Conservation (phyloP, 139 green algal genomes). For the Chlorella sp. region DNA sequence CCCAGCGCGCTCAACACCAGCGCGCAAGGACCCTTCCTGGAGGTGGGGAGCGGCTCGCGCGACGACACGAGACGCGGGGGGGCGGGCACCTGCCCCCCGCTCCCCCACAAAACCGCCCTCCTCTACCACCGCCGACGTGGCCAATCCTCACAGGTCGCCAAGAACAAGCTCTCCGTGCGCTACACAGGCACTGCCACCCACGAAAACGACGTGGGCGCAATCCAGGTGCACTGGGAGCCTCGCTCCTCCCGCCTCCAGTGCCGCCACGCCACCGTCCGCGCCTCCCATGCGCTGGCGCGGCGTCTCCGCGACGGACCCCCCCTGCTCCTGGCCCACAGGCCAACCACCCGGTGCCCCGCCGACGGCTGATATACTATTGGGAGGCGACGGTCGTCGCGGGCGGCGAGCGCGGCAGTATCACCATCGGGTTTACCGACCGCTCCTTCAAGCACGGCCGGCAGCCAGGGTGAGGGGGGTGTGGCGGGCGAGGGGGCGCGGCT, state of each 20-base stretch:
- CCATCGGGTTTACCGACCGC: slow-evolving; percentile 76
- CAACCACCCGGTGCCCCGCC: slow-evolving; percentile 66
- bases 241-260: not conserved
- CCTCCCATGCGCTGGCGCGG: not conserved
- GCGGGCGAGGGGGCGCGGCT: no score
- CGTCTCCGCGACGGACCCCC: no score
- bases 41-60: slow-evolving; percentile 39
- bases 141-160: slow-evolving; percentile 2
- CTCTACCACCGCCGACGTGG: not conserved
- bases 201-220: slow-evolving; percentile 74
- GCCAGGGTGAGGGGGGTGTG: slow-evolving; percentile 76
- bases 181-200: slow-evolving; percentile 72
- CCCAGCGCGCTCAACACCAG: slow-evolving; percentile 61
- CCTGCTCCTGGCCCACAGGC: slow-evolving; percentile 48
- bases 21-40: slow-evolving; percentile 58
- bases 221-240: slow-evolving; percentile 39
- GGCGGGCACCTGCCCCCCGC: not conserved
- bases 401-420: slow-evolving; percentile 60
- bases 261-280: not conserved
- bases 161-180: slow-evolving; percentile 71
- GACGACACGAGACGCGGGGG: not conserved
- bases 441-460: slow-evolving; percentile 77
- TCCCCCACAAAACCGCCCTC: not conserved
- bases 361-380: slow-evolving; percentile 81
- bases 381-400: slow-evolving; percentile 72